Base-by-base conservation (phyloP, 2,329 filamentous ascomycete genomes). In the Fusarium ambrosium region DNA sequence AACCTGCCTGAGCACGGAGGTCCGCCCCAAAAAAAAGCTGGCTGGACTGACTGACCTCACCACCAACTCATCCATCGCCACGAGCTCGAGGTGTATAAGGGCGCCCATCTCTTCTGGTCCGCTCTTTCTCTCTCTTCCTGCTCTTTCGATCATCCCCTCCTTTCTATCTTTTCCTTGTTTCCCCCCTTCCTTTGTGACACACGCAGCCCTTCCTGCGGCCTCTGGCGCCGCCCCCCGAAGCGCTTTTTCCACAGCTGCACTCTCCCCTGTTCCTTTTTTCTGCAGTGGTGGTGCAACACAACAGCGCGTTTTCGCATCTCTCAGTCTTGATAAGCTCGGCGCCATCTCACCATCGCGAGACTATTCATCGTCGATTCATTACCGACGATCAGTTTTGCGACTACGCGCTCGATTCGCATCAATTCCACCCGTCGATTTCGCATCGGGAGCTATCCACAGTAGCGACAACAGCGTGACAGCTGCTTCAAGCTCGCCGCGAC, bases 21-120 rank as follows among this genome's bases (percentile, higher is more conserved):
- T 66, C 70, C 69, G 68, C 71, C 76, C 76, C 66, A 74, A 80
- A 81, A 82, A 59, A 82, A 82, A 82, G 79, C 78, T 78, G 76
- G 79, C 79, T 78, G 77, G 69, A 70, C 68, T 66, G 64, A 68
- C 73, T 77, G 77, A 77, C 76, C 75, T 80, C 75, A 75, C 72
- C 73, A 73, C 60, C 71, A 72, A 66, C 68, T 77, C 69, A 69
- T 69, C 74, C 75, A 78, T 78, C 73, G 62, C 68, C 73, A 73
- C 73, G 70, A 74, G 66, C 67, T 72, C 60, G 72, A 80, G 77
- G 77, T 77, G 73, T 77, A 79, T 78, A 80, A 81, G 79, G 77
- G 80, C 77, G 79, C 74, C 36, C 70, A 32, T 55, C 76, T 68
- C 62, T 67, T 68, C 72, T 71, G 71, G 68, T 65, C 71, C 70